Conservation (phyloP, 306 rosid species). For the Prunus campanulata region DNA sequence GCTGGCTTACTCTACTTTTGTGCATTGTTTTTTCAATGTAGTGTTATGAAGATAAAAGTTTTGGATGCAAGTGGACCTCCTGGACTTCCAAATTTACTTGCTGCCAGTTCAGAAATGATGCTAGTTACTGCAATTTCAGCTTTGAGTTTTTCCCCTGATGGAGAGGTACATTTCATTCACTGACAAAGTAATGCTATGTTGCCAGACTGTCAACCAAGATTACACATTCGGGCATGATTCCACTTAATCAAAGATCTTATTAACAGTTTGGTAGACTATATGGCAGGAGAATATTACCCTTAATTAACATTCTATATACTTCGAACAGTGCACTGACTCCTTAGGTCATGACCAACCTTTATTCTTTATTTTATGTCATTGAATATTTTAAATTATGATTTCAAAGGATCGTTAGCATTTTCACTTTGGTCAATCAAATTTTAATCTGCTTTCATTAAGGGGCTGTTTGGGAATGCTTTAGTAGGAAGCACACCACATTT, state of each 20-base stretch:
- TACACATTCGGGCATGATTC: neutral
- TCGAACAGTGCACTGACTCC: neutral
- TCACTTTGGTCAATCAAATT: neutral
- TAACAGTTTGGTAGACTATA: neutral
- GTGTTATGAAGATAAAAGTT: slow-evolving; percentile 75
- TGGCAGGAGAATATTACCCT: neutral
- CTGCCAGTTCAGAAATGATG: slow-evolving; percentile 52
- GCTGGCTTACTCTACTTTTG: slow-evolving; percentile 15
- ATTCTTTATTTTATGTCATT: neutral
- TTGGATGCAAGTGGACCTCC: slow-evolving; percentile 99
- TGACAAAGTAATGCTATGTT: neutral
- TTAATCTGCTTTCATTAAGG: neutral
- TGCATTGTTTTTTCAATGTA: slow-evolving; percentile 34
- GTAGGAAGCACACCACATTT: too few species aligned
- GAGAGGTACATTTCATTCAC: slow-evolving; percentile 62
- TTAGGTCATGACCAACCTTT: neutral
- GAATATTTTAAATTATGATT: neutral
- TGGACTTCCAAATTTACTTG: slow-evolving; percentile 91
- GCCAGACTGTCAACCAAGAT: neutral
- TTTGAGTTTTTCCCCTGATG: slow-evolving; percentile 94
- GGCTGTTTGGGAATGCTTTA: too few species aligned
- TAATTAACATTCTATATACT: neutral
- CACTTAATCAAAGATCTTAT: neutral
- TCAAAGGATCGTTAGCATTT: neutral
- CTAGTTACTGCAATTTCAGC: slow-evolving; percentile 77